Percentiles rank a stretch among this genome's conserved stretches.
phyloP scores from a whole-genome alignment of 148 eudicot species.

The Vaccinium vitisidaea region DNA sequence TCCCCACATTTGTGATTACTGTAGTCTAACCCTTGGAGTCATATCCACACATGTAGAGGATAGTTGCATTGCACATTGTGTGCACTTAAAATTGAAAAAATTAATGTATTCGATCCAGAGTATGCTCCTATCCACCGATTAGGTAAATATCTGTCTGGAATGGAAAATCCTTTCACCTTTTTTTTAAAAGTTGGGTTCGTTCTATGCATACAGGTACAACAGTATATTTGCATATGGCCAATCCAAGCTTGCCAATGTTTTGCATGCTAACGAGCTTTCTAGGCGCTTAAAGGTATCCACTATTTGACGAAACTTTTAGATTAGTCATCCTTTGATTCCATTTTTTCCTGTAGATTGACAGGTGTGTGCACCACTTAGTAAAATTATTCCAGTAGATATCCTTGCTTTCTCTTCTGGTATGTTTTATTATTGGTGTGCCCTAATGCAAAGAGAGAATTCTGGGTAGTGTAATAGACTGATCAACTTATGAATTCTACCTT shows the following conservation, averaged over 20 bases:
- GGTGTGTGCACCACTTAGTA: not conserved
- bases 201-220: constrained; percentile 3
- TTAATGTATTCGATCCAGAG: not conserved
- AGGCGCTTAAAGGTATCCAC: constrained; percentile 5
- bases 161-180: not conserved
- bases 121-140: not conserved
- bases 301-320: not conserved
- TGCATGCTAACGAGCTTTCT: constrained; percentile 16
- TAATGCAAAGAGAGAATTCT: not conserved
- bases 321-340: not conserved
- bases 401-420: not conserved
- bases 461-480: not conserved
- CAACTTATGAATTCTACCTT: not conserved
- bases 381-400: not conserved
- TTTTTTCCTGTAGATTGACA: not conserved
- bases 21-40: not conserved
- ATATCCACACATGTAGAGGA: not conserved
- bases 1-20: not conserved
- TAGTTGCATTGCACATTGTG: not conserved
- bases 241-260: constrained; percentile 14
- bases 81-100: not conserved
- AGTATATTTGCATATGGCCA: not conserved
- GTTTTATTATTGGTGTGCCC: not conserved
- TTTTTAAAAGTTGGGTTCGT: no score
- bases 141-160: not conserved